Percentiles rank a stretch among this genome's conserved stretches.
Evolutionary conservation across 106 monocot species (phyloP).

Genomic region (Dendrobium catenatum): DNA sequence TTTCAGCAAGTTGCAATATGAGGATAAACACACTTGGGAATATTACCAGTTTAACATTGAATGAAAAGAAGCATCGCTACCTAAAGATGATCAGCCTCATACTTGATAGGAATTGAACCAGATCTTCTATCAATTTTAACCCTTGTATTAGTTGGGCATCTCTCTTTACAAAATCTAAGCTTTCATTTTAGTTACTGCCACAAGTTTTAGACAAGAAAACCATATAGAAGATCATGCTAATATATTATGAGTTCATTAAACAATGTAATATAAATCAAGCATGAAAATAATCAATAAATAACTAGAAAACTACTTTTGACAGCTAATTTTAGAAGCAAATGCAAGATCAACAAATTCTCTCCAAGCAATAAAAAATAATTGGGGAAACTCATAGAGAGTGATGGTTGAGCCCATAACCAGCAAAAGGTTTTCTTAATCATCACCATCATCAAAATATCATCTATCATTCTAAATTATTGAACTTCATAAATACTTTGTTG

Average conservation of each 20-base stretch:
- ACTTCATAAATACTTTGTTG: not conserved
- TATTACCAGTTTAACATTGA: not conserved
- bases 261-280: not conserved
- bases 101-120: not conserved
- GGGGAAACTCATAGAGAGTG: not conserved
- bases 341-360: not conserved
- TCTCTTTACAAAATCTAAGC: not conserved
- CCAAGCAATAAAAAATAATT: not conserved
- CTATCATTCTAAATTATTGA: not conserved
- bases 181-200: not conserved
- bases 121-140: not conserved
- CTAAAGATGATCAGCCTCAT: not conserved
- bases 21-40: not conserved
- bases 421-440: constrained; percentile 3
- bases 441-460: not conserved
- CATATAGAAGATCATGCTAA: not conserved
- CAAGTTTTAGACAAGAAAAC: not conserved
- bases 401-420: not conserved
- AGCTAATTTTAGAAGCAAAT: not conserved
- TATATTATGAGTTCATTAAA: not conserved
- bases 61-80: not conserved
- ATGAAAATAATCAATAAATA: not conserved
- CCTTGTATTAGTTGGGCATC: not conserved
- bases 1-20: not conserved
- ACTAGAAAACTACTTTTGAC: not conserved